Base-by-base conservation (phyloP, 208 protist species). In the Trypanosoma congolense region DNA sequence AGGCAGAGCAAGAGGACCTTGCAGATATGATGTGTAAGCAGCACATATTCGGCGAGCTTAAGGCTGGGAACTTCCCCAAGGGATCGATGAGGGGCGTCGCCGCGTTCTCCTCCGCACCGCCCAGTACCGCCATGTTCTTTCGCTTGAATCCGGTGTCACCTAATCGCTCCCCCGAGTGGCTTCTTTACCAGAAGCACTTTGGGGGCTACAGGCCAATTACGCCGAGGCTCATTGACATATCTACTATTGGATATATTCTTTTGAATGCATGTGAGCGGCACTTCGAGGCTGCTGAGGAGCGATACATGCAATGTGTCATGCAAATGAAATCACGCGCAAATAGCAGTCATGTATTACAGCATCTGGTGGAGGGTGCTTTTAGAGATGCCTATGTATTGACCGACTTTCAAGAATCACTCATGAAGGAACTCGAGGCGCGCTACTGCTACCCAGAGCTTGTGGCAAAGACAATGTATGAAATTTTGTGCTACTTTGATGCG, bases 401-500 rank as follows among this genome's bases (percentile, higher is more conserved):
- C 26, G 84, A 92, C 59, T 92, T 95, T 60, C 88, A 95, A 59
- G 81, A 92, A 44, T 74, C 80, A 24, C 41, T 95, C 38, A 61
- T 95, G 16, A 75, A 90, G 28, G 88, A 92, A 73, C 68, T 95
- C 24, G 88, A 95, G 76, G 56, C 68, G 18, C 80, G 84, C 1
- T 95, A 92, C 61, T 73, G 74, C 22, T 91, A 80, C 40, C 84
- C 88, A 1, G 84, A 95, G 63, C 71, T 95, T 44, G 85, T 95
- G 33, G 82, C 78, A 44, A 95, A 95, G 61, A 78, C 69, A 1
- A 46, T 91, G 8, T 95, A 95, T 62, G 88, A 95, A 58, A 75
- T 95, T 46, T 65, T 95, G n/a, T 92, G 83, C 69, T 92, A 78
- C 65, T 64, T 95, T 46, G 86, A 95, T 57, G 82, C 82, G 16